These are phyloP conservation scores for Aciculoconidium aculeatum DNA, from an alignment of 805 yeast genomes.

Conservation along the genomic window DNA sequence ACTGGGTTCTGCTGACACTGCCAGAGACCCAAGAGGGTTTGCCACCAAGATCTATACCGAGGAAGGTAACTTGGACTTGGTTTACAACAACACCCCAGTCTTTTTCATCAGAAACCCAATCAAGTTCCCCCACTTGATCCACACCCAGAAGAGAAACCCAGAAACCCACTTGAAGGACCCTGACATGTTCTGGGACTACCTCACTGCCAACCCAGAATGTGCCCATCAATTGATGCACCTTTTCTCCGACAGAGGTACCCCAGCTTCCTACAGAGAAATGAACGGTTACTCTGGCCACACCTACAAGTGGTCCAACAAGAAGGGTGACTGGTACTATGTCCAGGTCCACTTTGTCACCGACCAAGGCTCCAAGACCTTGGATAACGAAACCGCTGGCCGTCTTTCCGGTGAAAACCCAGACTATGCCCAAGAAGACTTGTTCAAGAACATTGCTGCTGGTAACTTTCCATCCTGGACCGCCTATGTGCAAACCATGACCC, in stretches of 20 bases:
- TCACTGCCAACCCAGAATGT: slow-evolving; percentile 67
- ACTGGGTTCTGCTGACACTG: slow-evolving; percentile 58
- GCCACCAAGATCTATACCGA: slow-evolving; percentile 61
- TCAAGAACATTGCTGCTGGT: slow-evolving; percentile 70
- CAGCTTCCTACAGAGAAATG: slow-evolving; percentile 69
- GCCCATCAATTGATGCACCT: slow-evolving; percentile 68
- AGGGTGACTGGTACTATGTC: slow-evolving; percentile 73
- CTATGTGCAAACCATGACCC: slow-evolving; percentile 82
- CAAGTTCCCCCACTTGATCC: slow-evolving; percentile 61
- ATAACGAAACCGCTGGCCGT: slow-evolving; percentile 61
- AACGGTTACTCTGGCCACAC: slow-evolving; percentile 83
- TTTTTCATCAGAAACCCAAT: slow-evolving; percentile 60
- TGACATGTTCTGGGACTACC: slow-evolving; percentile 81
- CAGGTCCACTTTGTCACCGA: slow-evolving; percentile 70
- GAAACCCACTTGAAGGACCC: slow-evolving; percentile 73
- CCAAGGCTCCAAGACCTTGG: slow-evolving; percentile 52
- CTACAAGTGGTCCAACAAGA: slow-evolving; percentile 69
- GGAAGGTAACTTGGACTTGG: slow-evolving; percentile 68
- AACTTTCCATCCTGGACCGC: slow-evolving; percentile 81
- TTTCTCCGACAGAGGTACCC: slow-evolving; percentile 81
- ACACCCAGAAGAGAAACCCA: slow-evolving; percentile 68
- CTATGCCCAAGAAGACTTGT: slow-evolving; percentile 73
- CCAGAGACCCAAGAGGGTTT: slow-evolving; percentile 68
- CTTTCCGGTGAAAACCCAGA: slow-evolving; percentile 78
- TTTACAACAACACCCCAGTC: slow-evolving; percentile 66